Percentiles rank a stretch among this genome's conserved stretches.
Evolutionary conservation across 768 basidiomycete species (phyloP).

Genomic region (Mycena venus): DNA sequence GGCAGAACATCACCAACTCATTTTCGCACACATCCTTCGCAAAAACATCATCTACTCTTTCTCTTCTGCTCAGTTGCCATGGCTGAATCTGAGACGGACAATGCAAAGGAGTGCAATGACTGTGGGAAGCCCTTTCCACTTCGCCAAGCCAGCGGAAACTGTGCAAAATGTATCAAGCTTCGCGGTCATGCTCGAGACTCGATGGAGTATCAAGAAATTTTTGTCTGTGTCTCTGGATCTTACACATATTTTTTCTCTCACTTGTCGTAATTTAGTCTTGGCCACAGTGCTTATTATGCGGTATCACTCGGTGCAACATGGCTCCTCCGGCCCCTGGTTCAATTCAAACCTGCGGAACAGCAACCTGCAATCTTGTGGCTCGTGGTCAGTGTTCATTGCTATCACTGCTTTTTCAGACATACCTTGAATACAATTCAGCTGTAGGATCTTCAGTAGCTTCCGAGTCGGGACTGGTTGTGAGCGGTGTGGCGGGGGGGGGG

Average conservation of each 20-base stretch:
- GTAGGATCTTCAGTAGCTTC: background rate
- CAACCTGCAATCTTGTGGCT: no score
- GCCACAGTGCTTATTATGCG: no score
- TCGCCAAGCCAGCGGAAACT: background rate
- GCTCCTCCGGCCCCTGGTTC: no score
- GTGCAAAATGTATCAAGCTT: background rate
- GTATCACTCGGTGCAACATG: no score
- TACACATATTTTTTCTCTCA: no score
- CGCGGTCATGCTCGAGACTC: background rate
- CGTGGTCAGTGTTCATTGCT: no score
- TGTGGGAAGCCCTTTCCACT: background rate
- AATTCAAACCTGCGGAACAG: no score
- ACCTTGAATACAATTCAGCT: background rate
- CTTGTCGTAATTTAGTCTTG: no score
- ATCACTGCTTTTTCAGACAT: no score
- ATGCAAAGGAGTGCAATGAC: background rate
- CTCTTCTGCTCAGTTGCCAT: background rate
- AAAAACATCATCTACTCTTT: background rate
- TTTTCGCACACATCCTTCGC: background rate
- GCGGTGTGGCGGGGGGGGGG: no score
- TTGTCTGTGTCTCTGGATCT: background rate
- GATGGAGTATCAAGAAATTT: background rate
- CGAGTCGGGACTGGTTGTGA: background rate
- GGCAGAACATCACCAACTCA: background rate
- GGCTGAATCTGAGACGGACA: background rate